These are phyloP conservation scores for Cladophialophora chaetospira DNA, from an alignment of 2,329 filamentous ascomycete species.

Conservation along the genomic window DNA sequence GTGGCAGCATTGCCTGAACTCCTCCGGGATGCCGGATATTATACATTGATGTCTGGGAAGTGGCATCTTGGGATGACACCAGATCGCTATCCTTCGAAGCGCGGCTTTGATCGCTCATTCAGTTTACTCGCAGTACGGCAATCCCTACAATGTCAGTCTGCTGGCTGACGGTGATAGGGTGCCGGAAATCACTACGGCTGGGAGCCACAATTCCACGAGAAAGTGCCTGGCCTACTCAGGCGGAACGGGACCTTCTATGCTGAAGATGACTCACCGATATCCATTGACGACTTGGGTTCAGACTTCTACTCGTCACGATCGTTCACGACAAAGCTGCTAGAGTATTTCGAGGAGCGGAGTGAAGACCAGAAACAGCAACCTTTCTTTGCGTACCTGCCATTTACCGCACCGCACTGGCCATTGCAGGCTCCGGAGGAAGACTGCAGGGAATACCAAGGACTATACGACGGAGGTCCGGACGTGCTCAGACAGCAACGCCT, in stretches of 20 bases:
- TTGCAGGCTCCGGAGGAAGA: slow-evolving; percentile 60
- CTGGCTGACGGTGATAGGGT: slow-evolving; percentile 8
- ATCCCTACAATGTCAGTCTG: background rate
- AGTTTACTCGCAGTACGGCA: slow-evolving; percentile 30
- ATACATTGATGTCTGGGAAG: slow-evolving; percentile 42
- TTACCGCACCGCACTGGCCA: slow-evolving; percentile 66
- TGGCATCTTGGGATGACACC: slow-evolving; percentile 41
- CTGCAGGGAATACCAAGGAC: slow-evolving; percentile 59
- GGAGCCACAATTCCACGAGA: slow-evolving; percentile 34
- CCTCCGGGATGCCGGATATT: slow-evolving; percentile 40
- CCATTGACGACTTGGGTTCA: slow-evolving; percentile 7
- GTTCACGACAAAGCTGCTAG: slow-evolving; percentile 20
- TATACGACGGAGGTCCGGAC: slow-evolving; percentile 64
- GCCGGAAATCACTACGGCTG: slow-evolving; percentile 41
- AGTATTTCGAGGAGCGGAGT: slow-evolving; percentile 28
- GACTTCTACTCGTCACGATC: slow-evolving; percentile 22
- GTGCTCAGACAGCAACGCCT: slow-evolving; percentile 57
- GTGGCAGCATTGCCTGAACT: slow-evolving; percentile 42
- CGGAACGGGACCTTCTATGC: slow-evolving; percentile 19
- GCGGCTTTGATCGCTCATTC: slow-evolving; percentile 39
- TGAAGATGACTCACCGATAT: slow-evolving; percentile 13
- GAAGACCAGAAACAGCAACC: slow-evolving; percentile 12
- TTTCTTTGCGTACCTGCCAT: slow-evolving; percentile 44
- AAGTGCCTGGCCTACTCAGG: slow-evolving; percentile 8
- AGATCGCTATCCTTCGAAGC: slow-evolving; percentile 34